A percentile compares a stretch with the other conserved stretches of the same genome.
These are phyloP conservation scores for Aspergillus wentii DNA, from an alignment of 495 filamentous ascomycete genomes.

Conservation along the genomic window DNA sequence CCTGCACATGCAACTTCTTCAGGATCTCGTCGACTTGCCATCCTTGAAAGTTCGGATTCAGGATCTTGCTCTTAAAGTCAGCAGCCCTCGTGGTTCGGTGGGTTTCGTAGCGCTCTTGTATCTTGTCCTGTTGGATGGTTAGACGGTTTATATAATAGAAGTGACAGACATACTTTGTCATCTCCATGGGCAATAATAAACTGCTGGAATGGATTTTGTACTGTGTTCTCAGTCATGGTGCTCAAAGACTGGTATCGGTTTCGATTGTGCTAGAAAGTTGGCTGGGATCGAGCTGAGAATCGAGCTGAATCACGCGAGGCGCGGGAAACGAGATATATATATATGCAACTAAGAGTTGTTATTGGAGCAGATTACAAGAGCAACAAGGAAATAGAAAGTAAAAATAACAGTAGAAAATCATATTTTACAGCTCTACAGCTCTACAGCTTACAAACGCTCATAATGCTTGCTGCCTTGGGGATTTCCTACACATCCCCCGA, in stretches of 20 bases:
- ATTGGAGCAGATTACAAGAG: too few relatives aligned
- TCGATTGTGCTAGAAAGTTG: neutral
- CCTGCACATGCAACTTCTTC: constrained; percentile 45
- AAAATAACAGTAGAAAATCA: too few relatives aligned
- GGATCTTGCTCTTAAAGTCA: constrained; percentile 63
- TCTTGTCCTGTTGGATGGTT: constrained; percentile 46
- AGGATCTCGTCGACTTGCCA: constrained; percentile 74
- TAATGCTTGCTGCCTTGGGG: too few relatives aligned
- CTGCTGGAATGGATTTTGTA: constrained; percentile 69
- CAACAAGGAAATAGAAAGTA: too few relatives aligned
- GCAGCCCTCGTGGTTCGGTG: constrained; percentile 71
- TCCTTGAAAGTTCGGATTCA: constrained; percentile 61
- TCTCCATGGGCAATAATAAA: constrained; percentile 59
- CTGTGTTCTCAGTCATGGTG: constrained; percentile 17
- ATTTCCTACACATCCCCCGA: too few relatives aligned
- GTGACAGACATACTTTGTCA: constrained; percentile 44
- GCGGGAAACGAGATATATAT: too few relatives aligned
- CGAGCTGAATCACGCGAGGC: too few relatives aligned
- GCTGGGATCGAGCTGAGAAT: too few relatives aligned
- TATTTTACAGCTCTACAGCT: too few relatives aligned
- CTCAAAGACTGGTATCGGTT: constrained; percentile 3
- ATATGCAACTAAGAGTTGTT: too few relatives aligned
- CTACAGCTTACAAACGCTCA: too few relatives aligned
- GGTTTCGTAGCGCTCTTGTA: constrained; percentile 65
- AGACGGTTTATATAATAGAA: constrained; percentile 1